Percentiles rank a stretch among this genome's conserved stretches.
Evolutionary conservation across 257 asterid genomes (phyloP).

Genomic region (Solanum chmielewskii): DNA sequence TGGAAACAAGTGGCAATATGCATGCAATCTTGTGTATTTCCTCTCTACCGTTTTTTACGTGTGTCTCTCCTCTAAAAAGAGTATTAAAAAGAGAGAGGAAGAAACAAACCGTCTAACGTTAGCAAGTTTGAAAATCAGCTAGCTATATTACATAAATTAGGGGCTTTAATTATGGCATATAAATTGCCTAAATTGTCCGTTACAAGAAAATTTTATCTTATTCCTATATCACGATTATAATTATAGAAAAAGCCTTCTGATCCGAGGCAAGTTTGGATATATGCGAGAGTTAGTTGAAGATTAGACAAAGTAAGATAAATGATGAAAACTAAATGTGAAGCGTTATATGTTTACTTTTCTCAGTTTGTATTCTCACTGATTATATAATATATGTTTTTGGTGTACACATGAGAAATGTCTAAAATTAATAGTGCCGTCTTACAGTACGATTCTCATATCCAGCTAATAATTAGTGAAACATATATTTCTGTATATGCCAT

Average conservation of each 20-base stretch:
- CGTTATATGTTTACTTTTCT: neutral
- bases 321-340: neutral
- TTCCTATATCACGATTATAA: neutral
- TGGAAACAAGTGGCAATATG: conserved; percentile 31
- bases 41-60: neutral
- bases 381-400: neutral
- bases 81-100: neutral
- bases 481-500: neutral
- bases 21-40: conserved; percentile 30
- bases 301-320: neutral
- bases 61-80: neutral
- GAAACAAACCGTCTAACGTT: neutral
- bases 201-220: neutral
- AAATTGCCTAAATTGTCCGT: neutral
- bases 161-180: neutral
- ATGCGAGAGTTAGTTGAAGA: neutral
- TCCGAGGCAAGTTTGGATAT: neutral
- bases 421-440: neutral
- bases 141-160: neutral
- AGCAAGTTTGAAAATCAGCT: neutral
- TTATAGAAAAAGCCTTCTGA: neutral
- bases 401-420: neutral
- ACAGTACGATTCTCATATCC: neutral
- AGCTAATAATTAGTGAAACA: neutral
- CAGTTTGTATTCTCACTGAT: neutral